Conservation (phyloP, 2,329 filamentous ascomycete species). For the Decorospora gaudefroyi region DNA sequence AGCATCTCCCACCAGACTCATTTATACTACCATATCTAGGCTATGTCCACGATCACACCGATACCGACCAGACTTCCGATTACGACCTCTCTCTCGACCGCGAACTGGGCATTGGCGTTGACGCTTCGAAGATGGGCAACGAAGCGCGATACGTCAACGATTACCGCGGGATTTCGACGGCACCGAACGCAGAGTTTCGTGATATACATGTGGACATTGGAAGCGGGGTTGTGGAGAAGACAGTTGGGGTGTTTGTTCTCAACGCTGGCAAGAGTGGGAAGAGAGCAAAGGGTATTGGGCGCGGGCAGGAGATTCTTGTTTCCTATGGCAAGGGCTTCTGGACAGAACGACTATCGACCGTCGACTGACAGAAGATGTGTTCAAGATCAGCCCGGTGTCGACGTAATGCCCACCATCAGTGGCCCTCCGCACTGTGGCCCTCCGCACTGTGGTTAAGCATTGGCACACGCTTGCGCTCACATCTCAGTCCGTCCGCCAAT, state of each 20-base stretch:
- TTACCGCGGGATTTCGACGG: slow-evolving; percentile 54
- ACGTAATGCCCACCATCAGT: background rate
- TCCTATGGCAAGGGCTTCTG: slow-evolving; percentile 60
- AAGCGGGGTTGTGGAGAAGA: slow-evolving; percentile 50
- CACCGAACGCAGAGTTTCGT: slow-evolving; percentile 52
- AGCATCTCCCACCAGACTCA: slow-evolving; percentile 50
- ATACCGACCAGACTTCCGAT: slow-evolving; percentile 51
- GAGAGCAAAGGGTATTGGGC: slow-evolving; percentile 52
- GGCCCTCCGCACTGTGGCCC: no score
- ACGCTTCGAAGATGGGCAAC: slow-evolving; percentile 56
- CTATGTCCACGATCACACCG: slow-evolving; percentile 52
- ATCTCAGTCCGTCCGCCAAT: background rate
- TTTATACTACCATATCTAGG: slow-evolving; percentile 59
- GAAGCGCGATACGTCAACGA: slow-evolving; percentile 60
- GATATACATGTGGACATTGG: slow-evolving; percentile 48
- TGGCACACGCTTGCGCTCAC: background rate
- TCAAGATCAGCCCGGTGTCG: background rate
- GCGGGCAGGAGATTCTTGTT: slow-evolving; percentile 58
- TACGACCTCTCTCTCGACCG: slow-evolving; percentile 59
- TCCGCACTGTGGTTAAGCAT: background rate
- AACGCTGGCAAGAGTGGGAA: slow-evolving; percentile 55
- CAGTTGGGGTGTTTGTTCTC: slow-evolving; percentile 58
- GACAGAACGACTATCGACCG: slow-evolving; percentile 42
- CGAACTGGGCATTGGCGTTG: slow-evolving; percentile 55
- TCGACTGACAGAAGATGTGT: slow-evolving; percentile 9